These are phyloP conservation scores for Leccinum ochraceum DNA, from an alignment of 768 basidiomycete species.

Conservation along the genomic window DNA sequence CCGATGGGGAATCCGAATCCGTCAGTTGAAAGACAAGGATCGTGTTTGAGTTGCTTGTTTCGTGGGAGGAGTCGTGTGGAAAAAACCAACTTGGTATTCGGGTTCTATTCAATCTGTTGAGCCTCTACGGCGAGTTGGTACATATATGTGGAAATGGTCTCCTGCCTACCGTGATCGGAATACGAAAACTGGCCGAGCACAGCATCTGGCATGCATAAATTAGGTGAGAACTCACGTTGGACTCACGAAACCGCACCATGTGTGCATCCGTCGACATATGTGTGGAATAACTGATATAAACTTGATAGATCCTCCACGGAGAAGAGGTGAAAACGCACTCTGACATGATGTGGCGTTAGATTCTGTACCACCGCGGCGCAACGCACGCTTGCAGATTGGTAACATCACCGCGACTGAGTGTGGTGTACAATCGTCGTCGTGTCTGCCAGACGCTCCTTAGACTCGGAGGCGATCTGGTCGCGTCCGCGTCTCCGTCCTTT, in stretches of 20 bases:
- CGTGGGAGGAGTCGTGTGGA: conserved; percentile 43
- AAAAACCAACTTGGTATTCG: conserved; percentile 21
- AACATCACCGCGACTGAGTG: conserved; percentile 36
- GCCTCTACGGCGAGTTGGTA: background rate
- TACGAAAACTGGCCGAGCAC: conserved; percentile 29
- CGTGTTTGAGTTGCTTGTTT: conserved; percentile 63
- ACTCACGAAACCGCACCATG: conserved; percentile 57
- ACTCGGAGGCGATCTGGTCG: conserved; percentile 72
- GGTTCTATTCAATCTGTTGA: background rate
- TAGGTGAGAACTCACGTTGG: conserved; percentile 3
- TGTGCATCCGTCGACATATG: conserved; percentile 67
- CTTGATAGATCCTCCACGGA: conserved; percentile 2
- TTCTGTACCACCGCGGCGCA: conserved; percentile 61
- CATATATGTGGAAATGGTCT: conserved; percentile 49
- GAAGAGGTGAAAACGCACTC: conserved; percentile 4
- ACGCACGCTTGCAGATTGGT: conserved; percentile 53
- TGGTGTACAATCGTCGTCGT: conserved; percentile 59
- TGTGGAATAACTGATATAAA: conserved; percentile 45
- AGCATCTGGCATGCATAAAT: background rate
- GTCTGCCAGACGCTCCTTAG: conserved; percentile 53
- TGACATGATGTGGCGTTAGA: conserved; percentile 8
- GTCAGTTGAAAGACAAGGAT: conserved; percentile 66
- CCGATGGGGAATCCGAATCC: conserved; percentile 53
- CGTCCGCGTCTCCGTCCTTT: conserved; percentile 53
- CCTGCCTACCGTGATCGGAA: conserved; percentile 68